Base-by-base conservation (phyloP, 2,329 filamentous ascomycete genomes). In the Dryadomyces sulphureus region DNA sequence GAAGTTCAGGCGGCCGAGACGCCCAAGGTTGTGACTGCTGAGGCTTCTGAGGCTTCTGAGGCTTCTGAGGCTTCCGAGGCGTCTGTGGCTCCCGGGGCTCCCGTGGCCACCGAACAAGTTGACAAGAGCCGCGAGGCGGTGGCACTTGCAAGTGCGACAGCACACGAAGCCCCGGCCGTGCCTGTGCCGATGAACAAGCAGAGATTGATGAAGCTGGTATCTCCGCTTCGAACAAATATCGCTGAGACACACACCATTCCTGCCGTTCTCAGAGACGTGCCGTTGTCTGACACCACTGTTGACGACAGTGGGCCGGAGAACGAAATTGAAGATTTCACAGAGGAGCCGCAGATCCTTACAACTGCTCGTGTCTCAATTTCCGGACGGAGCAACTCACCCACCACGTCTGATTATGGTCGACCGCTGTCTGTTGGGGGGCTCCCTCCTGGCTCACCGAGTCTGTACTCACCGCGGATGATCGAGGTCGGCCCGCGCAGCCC, bases 331-430 rank as follows among this genome's bases (percentile, higher is more conserved):
- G 51, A 73, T 53, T 63, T 77, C 65, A 57, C 75, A 57, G 72
- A 84, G 67, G 68, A 75, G 53, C 70, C 73, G 2, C 65, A 76
- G 53, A 73, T 78, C 25, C 51, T 78, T 46, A 77, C 70, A 0
- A 75, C 73, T 0, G 68, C 73, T 4, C 65, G 74, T 32, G 64
- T 78, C 8, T 78, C 74, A 4, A 66, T 76, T 22, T 65, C 66
- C 25, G 71, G 71, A 30, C 67, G 67, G 21, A 62, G 59, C 52
- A 65, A 65, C 27, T 73, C 72, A 1, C 69, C 70, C 2, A 61
- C 69, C 3, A 58, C 61, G 2, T 72, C 72, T 0, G 73, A 77
- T 7, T 60, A 61, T 36, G 64, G 63, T 24, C 67, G 53, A 50
- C 65, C 54, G 45, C 57, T 60, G 27, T 60, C 64, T 17, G 60